A percentile compares a stretch with the other conserved stretches of the same genome.
phyloP scores from a whole-genome alignment of 768 basidiomycete genomes.

The Cystobasidium tubakii region DNA sequence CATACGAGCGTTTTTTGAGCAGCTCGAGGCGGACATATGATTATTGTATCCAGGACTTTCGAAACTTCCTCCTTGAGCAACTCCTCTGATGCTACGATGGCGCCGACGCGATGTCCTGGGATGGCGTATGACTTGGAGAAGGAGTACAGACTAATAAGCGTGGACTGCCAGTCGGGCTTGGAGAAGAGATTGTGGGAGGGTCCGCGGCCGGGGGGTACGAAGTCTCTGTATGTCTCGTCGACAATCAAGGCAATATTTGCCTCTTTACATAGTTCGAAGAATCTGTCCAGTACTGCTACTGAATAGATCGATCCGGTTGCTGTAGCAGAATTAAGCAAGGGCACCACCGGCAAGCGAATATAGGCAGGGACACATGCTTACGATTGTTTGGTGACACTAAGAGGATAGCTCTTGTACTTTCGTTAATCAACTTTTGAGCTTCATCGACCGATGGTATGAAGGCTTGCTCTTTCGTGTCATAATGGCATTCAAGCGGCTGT shows the following conservation, averaged over 20 bases:
- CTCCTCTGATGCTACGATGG: slow-evolving; percentile 59
- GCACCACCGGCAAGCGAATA: no score
- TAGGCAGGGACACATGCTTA: neutral
- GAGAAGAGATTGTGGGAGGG: slow-evolving; percentile 60
- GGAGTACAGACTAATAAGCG: slow-evolving; percentile 43
- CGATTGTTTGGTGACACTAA: slow-evolving; percentile 73
- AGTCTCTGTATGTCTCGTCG: slow-evolving; percentile 88
- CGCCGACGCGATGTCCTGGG: slow-evolving; percentile 76
- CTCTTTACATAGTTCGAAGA: slow-evolving; percentile 58
- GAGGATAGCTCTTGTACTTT: slow-evolving; percentile 63
- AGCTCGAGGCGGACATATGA: slow-evolving; percentile 66
- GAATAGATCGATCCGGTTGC: slow-evolving; percentile 66
- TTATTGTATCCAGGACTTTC: slow-evolving; percentile 69
- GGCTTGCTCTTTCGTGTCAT: slow-evolving; percentile 49
- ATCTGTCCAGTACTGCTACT: slow-evolving; percentile 57
- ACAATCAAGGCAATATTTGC: slow-evolving; percentile 62
- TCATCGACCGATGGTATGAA: slow-evolving; percentile 60
- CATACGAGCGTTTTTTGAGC: slow-evolving; percentile 62
- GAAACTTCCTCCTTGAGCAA: slow-evolving; percentile 55
- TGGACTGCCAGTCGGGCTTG: slow-evolving; percentile 31
- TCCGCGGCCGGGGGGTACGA: slow-evolving; percentile 54
- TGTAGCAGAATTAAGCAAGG: no score
- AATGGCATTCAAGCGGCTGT: slow-evolving; percentile 46
- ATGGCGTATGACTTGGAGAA: slow-evolving; percentile 64
- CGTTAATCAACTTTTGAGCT: slow-evolving; percentile 57